Base-by-base conservation (phyloP, 2,329 filamentous ascomycete genomes). In the Aspergillus luchuensis region DNA sequence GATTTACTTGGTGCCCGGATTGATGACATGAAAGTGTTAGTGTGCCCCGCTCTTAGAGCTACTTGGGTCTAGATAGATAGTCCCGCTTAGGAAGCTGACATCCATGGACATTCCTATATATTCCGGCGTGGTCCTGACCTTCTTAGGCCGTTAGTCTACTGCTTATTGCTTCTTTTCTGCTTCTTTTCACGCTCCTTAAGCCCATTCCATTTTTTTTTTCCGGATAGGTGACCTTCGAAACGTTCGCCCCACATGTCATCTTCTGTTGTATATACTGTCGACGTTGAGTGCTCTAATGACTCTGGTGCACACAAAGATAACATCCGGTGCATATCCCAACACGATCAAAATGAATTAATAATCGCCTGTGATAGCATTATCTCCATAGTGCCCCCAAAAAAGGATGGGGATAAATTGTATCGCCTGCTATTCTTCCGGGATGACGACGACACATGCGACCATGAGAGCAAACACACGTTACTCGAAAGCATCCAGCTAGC, bases 361-460 rank as follows among this genome's bases (percentile, higher is more conserved):
- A 56, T 74, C 43, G 45, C 66, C 11, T 52, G 66, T 33, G 58
- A 61, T 8, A 61, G 71, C 55, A 69, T 74, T 55, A 48, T 74
- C 28, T 71, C 68, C 36, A 62, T 72, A 23, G 25, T 72, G 21
- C 66, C 63, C 19, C 51, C 47, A 25, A 43, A 50, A 13, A 50
- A 39, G 7, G 23, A 56, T 3, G 23, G n/a, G 38, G 48, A 56
- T 39, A 36, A 25, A 11, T 47, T 55, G 25, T 69, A 69, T 53
- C 62, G 41, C 10, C 58, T 74, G 21, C 48, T 74, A 23, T 74
- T 64, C 28, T 58, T 74, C 5, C 58, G 64, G n/a, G 58, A 33
- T n/a, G 38, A 58, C 10, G 47, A 39, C n/a, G 21, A 39, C 15
- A 41, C 54, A 15, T 25, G 13, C 15, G 58, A 59, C 5, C 28